Conservation (phyloP, 306 rosid genomes). For the Cucurbita pepo region DNA sequence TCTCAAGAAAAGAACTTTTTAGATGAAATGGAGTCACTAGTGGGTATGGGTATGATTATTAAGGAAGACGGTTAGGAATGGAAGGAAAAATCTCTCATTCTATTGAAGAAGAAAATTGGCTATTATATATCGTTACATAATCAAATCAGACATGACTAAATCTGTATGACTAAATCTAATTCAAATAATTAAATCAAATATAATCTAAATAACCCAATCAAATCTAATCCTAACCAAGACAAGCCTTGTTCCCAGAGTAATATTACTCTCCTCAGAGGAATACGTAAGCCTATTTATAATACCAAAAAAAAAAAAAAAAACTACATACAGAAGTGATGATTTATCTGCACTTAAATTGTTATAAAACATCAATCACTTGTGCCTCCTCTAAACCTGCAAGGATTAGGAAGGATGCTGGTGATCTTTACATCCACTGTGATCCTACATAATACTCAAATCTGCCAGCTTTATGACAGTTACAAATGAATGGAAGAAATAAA, state of each 20-base stretch:
- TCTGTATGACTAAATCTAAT: no score
- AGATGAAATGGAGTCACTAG: not conserved
- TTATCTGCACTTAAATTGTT: not conserved
- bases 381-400: not conserved
- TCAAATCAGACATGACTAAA: no score
- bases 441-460: not conserved
- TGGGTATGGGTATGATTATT: not conserved
- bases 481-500: not conserved
- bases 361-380: not conserved
- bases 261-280: no score
- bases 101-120: no score
- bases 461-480: not conserved
- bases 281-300: no score
- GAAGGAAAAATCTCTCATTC: no score
- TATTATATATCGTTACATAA: no score
- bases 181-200: no score
- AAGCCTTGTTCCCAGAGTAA: not conserved
- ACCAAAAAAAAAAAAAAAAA: no score
- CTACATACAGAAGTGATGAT: not conserved
- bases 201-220: no score
- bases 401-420: not conserved
- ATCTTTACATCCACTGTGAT: not conserved
- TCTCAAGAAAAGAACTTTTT: slow-evolving; percentile 6
- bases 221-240: no score
- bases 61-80: no score